A percentile compares a stretch with the other conserved stretches of the same genome.
Conservation (phyloP, 768 basidiomycete species). For the Tulasnella sp. region DNA sequence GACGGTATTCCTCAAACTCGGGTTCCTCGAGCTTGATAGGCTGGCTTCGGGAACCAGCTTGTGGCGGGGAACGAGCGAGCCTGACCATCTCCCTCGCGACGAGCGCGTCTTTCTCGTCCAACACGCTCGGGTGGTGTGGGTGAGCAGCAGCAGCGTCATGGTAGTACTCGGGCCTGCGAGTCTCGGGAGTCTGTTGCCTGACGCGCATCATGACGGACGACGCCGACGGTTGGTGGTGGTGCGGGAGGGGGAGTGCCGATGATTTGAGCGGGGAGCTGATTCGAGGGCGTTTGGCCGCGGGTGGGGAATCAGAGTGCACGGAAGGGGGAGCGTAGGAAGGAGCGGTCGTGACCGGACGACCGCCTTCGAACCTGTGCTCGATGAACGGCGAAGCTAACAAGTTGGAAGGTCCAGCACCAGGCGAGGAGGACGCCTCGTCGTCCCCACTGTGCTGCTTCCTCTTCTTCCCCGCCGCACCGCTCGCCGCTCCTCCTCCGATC, state of each 20-base stretch:
- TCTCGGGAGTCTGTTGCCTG: conserved; percentile 14
- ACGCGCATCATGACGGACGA: conserved; percentile 14
- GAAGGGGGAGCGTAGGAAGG: not conserved
- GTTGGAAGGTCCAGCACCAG: not conserved
- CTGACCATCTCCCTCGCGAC: too few relatives aligned
- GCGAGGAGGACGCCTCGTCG: not conserved
- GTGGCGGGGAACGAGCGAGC: too few relatives aligned
- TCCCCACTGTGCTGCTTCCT: not conserved
- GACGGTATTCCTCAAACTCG: not conserved
- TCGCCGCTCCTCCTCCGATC: not conserved
- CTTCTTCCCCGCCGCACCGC: not conserved
- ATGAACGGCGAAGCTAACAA: not conserved
- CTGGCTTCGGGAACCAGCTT: not conserved
- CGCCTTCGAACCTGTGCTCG: not conserved
- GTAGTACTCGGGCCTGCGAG: conserved; percentile 9
- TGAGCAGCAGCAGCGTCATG: not conserved
- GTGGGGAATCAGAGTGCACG: not conserved
- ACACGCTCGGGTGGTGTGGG: too few relatives aligned
- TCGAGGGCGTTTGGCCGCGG: not conserved
- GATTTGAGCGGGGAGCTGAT: not conserved
- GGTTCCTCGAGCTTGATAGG: not conserved
- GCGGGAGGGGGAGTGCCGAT: not conserved
- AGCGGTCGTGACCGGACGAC: not conserved
- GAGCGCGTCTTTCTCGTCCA: too few relatives aligned
- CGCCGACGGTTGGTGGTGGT: not conserved